Evolutionary conservation across 371 early-diverging fungal species (phyloP).

Genomic region (Mucor velutinosus): DNA sequence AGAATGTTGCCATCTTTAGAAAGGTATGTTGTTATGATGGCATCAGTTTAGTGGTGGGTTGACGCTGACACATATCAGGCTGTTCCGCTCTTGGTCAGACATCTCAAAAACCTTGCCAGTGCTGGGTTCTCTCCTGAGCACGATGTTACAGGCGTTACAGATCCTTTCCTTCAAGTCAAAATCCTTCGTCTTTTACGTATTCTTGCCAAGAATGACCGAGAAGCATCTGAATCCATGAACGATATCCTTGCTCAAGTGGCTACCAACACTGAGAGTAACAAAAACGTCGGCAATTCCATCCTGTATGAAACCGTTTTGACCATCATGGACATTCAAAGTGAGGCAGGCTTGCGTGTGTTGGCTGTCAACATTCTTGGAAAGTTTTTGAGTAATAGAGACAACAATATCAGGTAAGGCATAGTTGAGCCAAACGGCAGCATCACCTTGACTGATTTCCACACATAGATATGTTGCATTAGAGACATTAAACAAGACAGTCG

Average conservation of each 20-base stretch:
- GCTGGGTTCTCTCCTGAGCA: constrained; percentile 94
- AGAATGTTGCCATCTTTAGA: constrained; percentile 70
- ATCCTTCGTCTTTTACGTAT: constrained; percentile 89
- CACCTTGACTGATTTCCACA: not conserved
- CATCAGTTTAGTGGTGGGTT: not conserved
- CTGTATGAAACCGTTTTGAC: constrained; percentile 96
- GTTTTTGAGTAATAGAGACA: constrained; percentile 93
- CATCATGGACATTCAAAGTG: constrained; percentile 94
- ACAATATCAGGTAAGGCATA: constrained; percentile 84
- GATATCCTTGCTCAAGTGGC: constrained; percentile 97
- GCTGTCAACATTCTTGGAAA: constrained; percentile 97
- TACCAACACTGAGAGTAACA: constrained; percentile 91
- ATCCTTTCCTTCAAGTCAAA: constrained; percentile 97
- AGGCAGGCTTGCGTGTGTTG: constrained; percentile 87
- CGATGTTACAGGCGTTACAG: constrained; percentile 94
- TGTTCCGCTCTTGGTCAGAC: constrained; percentile 86
- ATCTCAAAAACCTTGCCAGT: constrained; percentile 85
- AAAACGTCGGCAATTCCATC: constrained; percentile 97
- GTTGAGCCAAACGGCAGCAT: not conserved
- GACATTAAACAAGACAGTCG: constrained; percentile 86
- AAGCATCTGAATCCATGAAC: constrained; percentile 94
- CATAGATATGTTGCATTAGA: constrained; percentile 93
- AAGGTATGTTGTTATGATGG: constrained; percentile 42
- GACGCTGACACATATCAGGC: constrained; percentile 39
- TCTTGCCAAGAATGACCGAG: constrained; percentile 82